A percentile compares a stretch with the other conserved stretches of the same genome.
These are phyloP conservation scores for Elaeagnus macrophylla DNA, from an alignment of 306 rosid genomes.

Conservation along the genomic window DNA sequence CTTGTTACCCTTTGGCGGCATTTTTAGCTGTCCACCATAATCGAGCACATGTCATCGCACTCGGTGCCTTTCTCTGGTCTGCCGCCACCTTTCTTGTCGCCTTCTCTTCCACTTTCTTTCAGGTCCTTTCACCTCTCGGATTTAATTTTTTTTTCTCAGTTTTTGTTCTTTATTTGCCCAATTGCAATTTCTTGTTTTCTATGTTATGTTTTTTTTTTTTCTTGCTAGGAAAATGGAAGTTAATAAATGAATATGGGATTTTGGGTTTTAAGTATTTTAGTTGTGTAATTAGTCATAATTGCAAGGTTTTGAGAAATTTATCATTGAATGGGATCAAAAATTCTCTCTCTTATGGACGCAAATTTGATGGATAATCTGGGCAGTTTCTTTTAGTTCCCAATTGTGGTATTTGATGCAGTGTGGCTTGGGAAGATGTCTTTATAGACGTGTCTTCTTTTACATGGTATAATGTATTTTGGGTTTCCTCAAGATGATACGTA, in stretches of 20 bases:
- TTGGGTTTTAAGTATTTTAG: background rate
- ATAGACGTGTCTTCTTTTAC: no score
- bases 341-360: no score
- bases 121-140: slow-evolving; percentile 29
- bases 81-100: slow-evolving; percentile 88
- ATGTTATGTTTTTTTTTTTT: background rate
- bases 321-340: no score
- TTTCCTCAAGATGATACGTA: no score
- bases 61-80: slow-evolving; percentile 90
- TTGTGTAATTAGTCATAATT: background rate
- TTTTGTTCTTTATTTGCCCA: background rate
- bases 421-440: no score
- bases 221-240: background rate
- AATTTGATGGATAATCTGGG: no score
- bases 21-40: slow-evolving; percentile 64
- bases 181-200: background rate
- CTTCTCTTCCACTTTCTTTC: slow-evolving; percentile 69
- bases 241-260: background rate
- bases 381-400: no score
- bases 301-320: background rate
- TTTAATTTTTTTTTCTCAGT: background rate
- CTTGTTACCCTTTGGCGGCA: slow-evolving; percentile 78
- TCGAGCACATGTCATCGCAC: slow-evolving; percentile 77
- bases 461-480: no score
- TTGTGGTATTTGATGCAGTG: no score